These are phyloP conservation scores for Seminavis robusta DNA, from an alignment of 108 stramenopile genomes.

Conservation along the genomic window DNA sequence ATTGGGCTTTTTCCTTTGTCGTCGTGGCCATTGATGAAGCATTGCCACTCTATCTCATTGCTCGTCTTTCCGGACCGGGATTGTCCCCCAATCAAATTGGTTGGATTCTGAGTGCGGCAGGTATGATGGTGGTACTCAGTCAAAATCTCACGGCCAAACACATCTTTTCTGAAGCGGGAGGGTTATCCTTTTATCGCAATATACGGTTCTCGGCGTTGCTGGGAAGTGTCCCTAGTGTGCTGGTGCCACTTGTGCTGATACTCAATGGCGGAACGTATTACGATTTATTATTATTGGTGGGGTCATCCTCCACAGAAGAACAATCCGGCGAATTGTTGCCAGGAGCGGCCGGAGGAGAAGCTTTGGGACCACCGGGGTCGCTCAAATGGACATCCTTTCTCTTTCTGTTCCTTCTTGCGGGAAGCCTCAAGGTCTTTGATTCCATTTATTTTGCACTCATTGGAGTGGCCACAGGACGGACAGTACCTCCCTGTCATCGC, in stretches of 20 bases:
- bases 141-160: background rate
- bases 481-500: background rate
- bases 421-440: background rate
- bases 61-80: slow-evolving; percentile 18
- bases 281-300: too few species aligned
- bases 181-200: background rate
- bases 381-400: background rate
- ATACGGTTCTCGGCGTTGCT: background rate
- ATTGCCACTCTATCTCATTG: slow-evolving; percentile 35
- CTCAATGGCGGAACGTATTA: background rate
- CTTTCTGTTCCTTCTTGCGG: background rate
- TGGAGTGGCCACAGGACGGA: slow-evolving; percentile 4
- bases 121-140: background rate
- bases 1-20: slow-evolving; percentile 36
- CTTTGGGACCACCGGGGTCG: too few species aligned
- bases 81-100: slow-evolving; percentile 1
- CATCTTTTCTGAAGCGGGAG: background rate
- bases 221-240: background rate
- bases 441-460: background rate
- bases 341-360: too few species aligned
- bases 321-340: background rate
- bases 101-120: background rate
- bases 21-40: slow-evolving; percentile 26
- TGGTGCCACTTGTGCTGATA: background rate
- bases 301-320: too few species aligned